Percentiles rank a stretch among this genome's conserved stretches.
These are phyloP conservation scores for Pholiota microspora DNA, from an alignment of 768 basidiomycete genomes.

Conservation along the genomic window DNA sequence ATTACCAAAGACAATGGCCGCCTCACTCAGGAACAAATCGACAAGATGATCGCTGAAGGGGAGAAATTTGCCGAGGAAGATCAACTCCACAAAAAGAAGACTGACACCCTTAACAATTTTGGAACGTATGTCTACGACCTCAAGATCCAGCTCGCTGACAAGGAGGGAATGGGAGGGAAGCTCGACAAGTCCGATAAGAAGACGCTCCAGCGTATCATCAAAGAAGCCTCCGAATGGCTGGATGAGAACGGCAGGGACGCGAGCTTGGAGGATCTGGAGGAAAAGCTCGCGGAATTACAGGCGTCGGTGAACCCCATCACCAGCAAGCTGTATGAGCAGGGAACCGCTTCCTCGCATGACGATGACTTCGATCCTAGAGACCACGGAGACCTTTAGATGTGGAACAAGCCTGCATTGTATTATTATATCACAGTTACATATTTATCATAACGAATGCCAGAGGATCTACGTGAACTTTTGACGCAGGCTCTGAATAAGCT, in stretches of 20 bases:
- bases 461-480: no score
- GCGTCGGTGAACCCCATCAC: constrained; percentile 25
- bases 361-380: constrained; percentile 9
- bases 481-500: no score
- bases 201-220: constrained; percentile 57
- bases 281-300: constrained; percentile 51
- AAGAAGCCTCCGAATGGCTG: constrained; percentile 75
- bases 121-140: constrained; percentile 82
- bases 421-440: background rate
- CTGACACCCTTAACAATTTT: constrained; percentile 77
- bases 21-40: constrained; percentile 53
- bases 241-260: constrained; percentile 66
- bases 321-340: constrained; percentile 20
- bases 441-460: no score
- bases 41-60: constrained; percentile 52
- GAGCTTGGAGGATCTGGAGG: constrained; percentile 72
- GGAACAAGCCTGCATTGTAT: background rate
- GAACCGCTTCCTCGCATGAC: background rate
- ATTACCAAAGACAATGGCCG: constrained; percentile 65
- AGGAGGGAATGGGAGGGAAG: constrained; percentile 74
- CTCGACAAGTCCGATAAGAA: constrained; percentile 54
- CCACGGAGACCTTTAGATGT: constrained; percentile 13
- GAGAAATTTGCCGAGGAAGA: constrained; percentile 40
- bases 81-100: constrained; percentile 49
- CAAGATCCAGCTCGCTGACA: constrained; percentile 69